Conservation (phyloP, 352 stramenopile species). For the Pythium brassicae region DNA sequence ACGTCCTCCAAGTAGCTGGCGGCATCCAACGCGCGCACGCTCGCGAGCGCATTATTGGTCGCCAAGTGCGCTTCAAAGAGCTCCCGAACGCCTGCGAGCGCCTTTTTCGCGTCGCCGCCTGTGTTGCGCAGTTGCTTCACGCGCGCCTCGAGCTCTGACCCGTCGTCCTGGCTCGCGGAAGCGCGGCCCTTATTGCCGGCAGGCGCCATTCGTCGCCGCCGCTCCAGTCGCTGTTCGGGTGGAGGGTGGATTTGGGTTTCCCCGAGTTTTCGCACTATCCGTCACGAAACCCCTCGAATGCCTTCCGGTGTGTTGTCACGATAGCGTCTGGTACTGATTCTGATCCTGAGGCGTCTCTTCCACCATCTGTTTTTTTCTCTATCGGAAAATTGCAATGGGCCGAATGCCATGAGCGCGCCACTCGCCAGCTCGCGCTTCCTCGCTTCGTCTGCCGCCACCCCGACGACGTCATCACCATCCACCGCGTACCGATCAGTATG, state of each 20-base stretch:
- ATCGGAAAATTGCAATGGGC: not conserved
- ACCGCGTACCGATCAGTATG: not conserved
- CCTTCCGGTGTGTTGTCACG: no score
- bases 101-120: not conserved
- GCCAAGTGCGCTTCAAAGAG: constrained; percentile 37
- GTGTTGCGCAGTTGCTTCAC: constrained; percentile 4
- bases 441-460: not conserved
- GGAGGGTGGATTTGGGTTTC: not conserved
- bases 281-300: not conserved
- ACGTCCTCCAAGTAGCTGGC: constrained; percentile 43
- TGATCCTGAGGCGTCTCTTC: not conserved
- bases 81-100: constrained; percentile 15
- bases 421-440: not conserved
- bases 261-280: not conserved
- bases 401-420: not conserved
- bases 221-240: no score
- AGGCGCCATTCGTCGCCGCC: no score
- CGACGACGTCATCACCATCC: not conserved
- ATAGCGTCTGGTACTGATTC: no score
- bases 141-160: not conserved
- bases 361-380: constrained; percentile 1
- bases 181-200: no score
- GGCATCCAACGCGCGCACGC: constrained; percentile 23
- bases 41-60: constrained; percentile 14
- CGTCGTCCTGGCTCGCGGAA: no score